These are phyloP conservation scores for Asterochloris sp. DNA, from an alignment of 139 green algal species.

Conservation along the genomic window DNA sequence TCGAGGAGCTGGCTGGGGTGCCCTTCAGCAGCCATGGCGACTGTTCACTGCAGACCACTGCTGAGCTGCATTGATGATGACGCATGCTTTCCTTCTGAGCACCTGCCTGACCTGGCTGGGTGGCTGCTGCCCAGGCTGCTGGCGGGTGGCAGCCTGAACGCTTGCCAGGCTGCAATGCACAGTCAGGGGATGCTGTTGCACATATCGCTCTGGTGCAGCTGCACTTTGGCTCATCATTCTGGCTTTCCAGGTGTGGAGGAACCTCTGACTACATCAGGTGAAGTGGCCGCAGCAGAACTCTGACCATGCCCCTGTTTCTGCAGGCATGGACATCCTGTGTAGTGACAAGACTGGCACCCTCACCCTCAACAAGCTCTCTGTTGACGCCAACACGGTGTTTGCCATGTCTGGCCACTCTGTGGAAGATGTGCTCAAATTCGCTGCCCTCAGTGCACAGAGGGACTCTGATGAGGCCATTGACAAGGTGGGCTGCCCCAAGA, in stretches of 20 bases:
- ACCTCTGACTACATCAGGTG: too few relatives aligned
- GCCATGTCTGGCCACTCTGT: slow-evolving; percentile 25
- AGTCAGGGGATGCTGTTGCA: background rate
- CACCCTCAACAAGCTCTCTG: slow-evolving; percentile 77
- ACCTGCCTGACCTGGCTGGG: too few relatives aligned
- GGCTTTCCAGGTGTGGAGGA: background rate
- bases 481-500: slow-evolving; percentile 40
- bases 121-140: too few relatives aligned
- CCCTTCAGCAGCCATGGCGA: too few relatives aligned
- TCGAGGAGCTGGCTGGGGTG: too few relatives aligned
- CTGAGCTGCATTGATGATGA: too few relatives aligned
- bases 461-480: slow-evolving; percentile 79
- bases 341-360: slow-evolving; percentile 90
- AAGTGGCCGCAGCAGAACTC: too few relatives aligned
- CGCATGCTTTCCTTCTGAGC: too few relatives aligned
- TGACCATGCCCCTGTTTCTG: background rate
- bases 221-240: background rate
- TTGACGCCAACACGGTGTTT: slow-evolving; percentile 36
- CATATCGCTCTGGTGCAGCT: background rate
- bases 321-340: slow-evolving; percentile 88
- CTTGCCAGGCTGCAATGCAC: too few relatives aligned
- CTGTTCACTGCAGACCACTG: too few relatives aligned
- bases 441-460: slow-evolving; percentile 65
- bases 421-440: slow-evolving; percentile 56
- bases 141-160: too few relatives aligned